Evolutionary conservation across 1,139 yeast genomes (phyloP), one percentile per base, ranked within the genome.

Genomic region (Hansenula sp.): DNA sequence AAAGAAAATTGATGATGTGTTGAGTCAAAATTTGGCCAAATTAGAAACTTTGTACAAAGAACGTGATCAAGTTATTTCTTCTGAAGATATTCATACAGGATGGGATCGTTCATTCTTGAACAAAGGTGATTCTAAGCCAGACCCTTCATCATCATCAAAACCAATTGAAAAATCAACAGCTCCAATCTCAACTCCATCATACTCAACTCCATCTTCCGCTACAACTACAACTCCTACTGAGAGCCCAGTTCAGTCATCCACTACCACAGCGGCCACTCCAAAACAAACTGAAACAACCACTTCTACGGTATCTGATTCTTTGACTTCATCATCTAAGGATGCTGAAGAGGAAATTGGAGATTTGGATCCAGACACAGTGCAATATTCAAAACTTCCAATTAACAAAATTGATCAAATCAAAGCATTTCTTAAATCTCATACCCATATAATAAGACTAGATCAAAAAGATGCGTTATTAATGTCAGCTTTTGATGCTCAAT

Each of bases 81-180:
- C 95, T 43, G 97, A 89, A 18, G 98, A 92, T 61, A 74, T 89
- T 31, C 95, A 80, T 51, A 88, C 95, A n/a, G 98, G 97, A 0
- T 92, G 88, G 68, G 96, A 90, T 57, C 75, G 87, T 24, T 84
- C 96, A 0, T 77, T 87, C 53, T 61, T 89, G 59, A 88, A 87
- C 60, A 82, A 78, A 53, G 29, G 59, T 58, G 66, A 59, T 3
- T 64, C 63, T 31, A 52, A 49, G 12, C n/a, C 12, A 26, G n/a
- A 14, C 4, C 10, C 29, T 13, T 16, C 14, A 13, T 16, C 29
- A n/a, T 13, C 30, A 19, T n/a, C 39, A n/a, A 2, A n/a, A n/a
- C n/a, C n/a, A n/a, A n/a, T n/a, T n/a, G n/a, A n/a, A n/a, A n/a
- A n/a, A 22, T 21, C 34, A 10, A 3, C 29, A 4, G 10, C 33